These are phyloP conservation scores for Corymbia calophylla DNA, from an alignment of 441 rosid species.

Conservation along the genomic window DNA sequence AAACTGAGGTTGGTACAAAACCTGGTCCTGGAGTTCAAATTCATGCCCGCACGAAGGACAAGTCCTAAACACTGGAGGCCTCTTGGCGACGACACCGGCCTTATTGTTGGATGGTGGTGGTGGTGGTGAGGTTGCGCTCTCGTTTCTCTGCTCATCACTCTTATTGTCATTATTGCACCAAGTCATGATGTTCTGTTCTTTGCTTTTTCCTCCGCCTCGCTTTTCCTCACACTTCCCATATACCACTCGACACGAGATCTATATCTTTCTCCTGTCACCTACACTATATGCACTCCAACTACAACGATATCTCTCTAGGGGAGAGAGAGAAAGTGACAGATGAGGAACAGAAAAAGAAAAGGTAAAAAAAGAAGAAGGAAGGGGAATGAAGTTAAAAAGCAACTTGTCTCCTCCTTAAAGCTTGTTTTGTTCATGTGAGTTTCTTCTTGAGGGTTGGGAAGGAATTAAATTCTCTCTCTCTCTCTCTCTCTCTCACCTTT, in stretches of 20 bases:
- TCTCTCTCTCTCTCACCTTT: constrained; percentile 11
- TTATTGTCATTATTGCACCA: constrained; percentile 71
- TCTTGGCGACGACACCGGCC: constrained; percentile 14
- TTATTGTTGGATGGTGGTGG: constrained; percentile 6
- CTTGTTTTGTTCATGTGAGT: constrained; percentile 22
- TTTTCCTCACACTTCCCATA: neutral
- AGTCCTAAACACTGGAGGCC: constrained; percentile 24
- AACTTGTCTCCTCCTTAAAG: constrained; percentile 56
- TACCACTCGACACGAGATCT: constrained; percentile 16
- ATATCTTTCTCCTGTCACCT: constrained; percentile 5
- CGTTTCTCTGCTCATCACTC: constrained; percentile 50
- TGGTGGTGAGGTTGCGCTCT: constrained; percentile 29
- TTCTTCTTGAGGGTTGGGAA: constrained; percentile 48
- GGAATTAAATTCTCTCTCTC: constrained; percentile 44
- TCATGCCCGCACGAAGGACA: constrained; percentile 93
- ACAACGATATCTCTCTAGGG: constrained; percentile 12
- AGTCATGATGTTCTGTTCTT: constrained; percentile 38
- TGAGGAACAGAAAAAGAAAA: constrained; percentile 5
- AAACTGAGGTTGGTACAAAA: neutral
- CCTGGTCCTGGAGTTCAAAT: constrained; percentile 64
- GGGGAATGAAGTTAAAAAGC: constrained; percentile 5
- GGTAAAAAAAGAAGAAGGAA: neutral
- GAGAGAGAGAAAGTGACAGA: constrained; percentile 3
- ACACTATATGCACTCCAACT: constrained; percentile 24
- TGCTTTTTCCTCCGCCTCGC: constrained; percentile 22